Percentiles rank a stretch among this genome's conserved stretches.
phyloP scores from a whole-genome alignment of 2,329 filamentous ascomycete species.

The Ophiosphaerella herpotricha region DNA sequence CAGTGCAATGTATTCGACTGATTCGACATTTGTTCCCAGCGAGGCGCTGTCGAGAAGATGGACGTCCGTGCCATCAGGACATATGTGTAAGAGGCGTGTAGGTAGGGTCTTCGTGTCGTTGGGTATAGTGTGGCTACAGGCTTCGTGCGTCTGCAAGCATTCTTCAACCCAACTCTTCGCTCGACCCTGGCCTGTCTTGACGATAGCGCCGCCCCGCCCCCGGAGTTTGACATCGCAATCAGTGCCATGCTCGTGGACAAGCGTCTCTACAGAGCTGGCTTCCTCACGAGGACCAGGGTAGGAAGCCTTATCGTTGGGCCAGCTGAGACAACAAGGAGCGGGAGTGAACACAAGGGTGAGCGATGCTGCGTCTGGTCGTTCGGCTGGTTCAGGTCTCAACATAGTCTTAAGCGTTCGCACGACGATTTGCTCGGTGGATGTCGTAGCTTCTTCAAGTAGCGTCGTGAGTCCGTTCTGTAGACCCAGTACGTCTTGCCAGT shows the following conservation, averaged over 20 bases:
- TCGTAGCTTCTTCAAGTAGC: slow-evolving; percentile 25
- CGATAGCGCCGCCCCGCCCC: neutral
- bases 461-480: slow-evolving; percentile 32
- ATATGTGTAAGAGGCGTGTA: slow-evolving; percentile 39
- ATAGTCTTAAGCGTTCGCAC: slow-evolving; percentile 38
- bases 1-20: slow-evolving; percentile 32
- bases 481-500: slow-evolving; percentile 41
- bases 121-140: slow-evolving; percentile 21
- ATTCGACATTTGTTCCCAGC: slow-evolving; percentile 10
- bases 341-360: slow-evolving; percentile 42
- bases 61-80: slow-evolving; percentile 19
- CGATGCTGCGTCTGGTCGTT: slow-evolving; percentile 37
- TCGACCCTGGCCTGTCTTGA: slow-evolving; percentile 2
- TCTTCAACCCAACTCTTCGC: slow-evolving; percentile 38
- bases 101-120: slow-evolving; percentile 24
- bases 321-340: slow-evolving; percentile 44
- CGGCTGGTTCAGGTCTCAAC: slow-evolving; percentile 32
- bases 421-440: slow-evolving; percentile 27
- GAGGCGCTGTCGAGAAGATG: slow-evolving; percentile 29
- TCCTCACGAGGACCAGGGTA: slow-evolving; percentile 43
- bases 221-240: slow-evolving; percentile 21
- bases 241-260: slow-evolving; percentile 21
- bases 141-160: slow-evolving; percentile 32
- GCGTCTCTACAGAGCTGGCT: slow-evolving; percentile 28
- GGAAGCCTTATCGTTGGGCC: slow-evolving; percentile 39